A percentile compares a stretch with the other conserved stretches of the same genome.
Conservation (phyloP, 257 asterid species). For the Prunella vulgaris region DNA sequence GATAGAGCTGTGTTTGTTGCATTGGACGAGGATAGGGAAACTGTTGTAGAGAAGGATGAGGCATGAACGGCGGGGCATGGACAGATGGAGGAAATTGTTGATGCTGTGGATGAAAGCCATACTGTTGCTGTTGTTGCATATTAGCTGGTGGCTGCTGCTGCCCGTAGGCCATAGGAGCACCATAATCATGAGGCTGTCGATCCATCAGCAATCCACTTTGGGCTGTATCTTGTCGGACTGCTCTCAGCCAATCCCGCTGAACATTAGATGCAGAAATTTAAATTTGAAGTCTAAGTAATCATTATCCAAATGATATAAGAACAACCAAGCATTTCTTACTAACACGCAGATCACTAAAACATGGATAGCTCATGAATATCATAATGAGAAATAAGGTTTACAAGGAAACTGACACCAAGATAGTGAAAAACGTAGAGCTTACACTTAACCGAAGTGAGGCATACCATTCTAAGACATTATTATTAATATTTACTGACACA, state of each 20-base stretch:
- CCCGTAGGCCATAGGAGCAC: constrained; percentile 65
- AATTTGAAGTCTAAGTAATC: constrained; percentile 1
- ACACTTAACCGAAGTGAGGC: background rate
- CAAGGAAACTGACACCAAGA: background rate
- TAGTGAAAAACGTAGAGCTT: background rate
- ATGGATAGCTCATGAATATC: background rate
- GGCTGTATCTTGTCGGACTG: background rate
- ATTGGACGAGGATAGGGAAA: constrained; percentile 73
- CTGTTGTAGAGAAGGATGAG: constrained; percentile 84
- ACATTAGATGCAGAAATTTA: too few species aligned
- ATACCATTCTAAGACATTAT: background rate
- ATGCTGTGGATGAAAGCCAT: constrained; percentile 82
- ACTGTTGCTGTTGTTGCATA: constrained; percentile 59
- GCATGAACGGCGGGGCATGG: constrained; percentile 76
- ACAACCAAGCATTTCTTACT: background rate
- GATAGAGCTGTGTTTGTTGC: constrained; percentile 83
- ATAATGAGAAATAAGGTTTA: background rate
- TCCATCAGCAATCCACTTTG: constrained; percentile 58
- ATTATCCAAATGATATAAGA: background rate
- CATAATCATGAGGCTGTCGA: constrained; percentile 79
- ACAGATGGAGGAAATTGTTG: constrained; percentile 80
- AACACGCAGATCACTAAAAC: background rate
- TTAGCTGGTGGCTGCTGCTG: constrained; percentile 73
- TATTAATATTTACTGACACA: background rate
- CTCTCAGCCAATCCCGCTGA: background rate